Base-by-base conservation (phyloP, 495 filamentous ascomycete genomes). In the Neurospora sp. region DNA sequence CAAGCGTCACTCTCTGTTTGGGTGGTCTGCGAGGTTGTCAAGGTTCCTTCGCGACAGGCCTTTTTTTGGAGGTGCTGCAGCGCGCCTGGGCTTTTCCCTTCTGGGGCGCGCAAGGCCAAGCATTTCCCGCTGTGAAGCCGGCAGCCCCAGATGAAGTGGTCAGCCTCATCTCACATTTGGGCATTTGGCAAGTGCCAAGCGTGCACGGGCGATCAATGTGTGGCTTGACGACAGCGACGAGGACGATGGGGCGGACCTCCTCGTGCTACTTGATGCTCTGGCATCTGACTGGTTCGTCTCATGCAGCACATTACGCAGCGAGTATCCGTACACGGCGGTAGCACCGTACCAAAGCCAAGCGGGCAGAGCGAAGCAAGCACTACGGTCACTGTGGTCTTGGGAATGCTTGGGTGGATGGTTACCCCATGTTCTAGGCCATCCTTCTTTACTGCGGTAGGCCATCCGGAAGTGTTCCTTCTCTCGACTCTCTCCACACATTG, bases 51-150 rank as follows among this genome's bases (percentile, higher is more conserved):
- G 54, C 54, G 54, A 62, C 54, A 62, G 54, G 54, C 54, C 54
- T 9, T 74, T 79, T 76, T 79, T 77, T 72, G 72, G 72, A 77
- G 75, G 74, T 78, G 72, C 70, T 71, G 74, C 70, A 72, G 27
- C 78, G 76, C 78, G 79, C 77, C 77, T 71, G 70, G 70, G 69
- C 54, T 62, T 62, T 66, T 66, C 54, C 54, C 54, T 66, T 66
- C 54, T 66, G 31, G 27, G 54, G 54, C 27, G 27, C 54, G 27
- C 27, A 66, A 66, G 54, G 54, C 54, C 54, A 66, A 66, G 54
- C 54, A 66, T 35, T 66, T 66, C 54, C 14, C 27, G 54, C 27
- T 31, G 23, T 31, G 23, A 31, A 62, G 54, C 54, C 23, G n/a
- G 2, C 54, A 62, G 54, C 54, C 54, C 54, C 54, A 62, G 54